phyloP scores from a whole-genome alignment of 139 green algal genomes.

The Volvox reticuliferus region DNA sequence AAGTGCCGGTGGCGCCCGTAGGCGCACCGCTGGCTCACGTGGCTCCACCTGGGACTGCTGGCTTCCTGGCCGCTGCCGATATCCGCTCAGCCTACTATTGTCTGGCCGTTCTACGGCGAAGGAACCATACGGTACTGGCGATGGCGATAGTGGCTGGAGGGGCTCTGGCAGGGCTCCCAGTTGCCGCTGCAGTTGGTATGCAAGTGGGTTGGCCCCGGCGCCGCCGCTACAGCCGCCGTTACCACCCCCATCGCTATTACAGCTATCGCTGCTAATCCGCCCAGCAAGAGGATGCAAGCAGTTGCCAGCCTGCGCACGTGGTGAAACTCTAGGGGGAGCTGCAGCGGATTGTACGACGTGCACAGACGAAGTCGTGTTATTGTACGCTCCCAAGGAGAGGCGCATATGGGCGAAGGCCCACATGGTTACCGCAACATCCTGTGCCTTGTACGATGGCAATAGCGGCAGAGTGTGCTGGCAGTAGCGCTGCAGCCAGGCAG shows the following conservation, averaged over 20 bases:
- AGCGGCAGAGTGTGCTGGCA: conserved; percentile 12
- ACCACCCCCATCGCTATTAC: neutral
- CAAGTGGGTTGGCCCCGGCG: neutral
- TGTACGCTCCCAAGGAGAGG: neutral
- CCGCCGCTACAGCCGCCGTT: neutral
- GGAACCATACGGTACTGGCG: no score
- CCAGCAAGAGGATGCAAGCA: no score
- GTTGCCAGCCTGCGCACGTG: no score
- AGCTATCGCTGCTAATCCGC: neutral
- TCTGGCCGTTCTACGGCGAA: no score
- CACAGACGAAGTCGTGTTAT: no score
- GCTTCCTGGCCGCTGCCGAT: neutral
- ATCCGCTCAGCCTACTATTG: no score
- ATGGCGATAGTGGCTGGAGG: no score
- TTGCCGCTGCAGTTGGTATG: no score
- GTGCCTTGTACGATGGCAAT: neutral
- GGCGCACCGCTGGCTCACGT: no score
- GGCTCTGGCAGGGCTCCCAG: no score
- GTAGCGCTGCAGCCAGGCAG: conserved; percentile 27
- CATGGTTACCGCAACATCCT: neutral
- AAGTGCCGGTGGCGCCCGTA: neutral
- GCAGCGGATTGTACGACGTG: neutral
- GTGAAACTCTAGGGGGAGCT: neutral
- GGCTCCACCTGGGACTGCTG: neutral
- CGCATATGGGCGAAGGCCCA: conserved; percentile 37